phyloP scores from a whole-genome alignment of 2,329 filamentous ascomycete genomes.

The Trichoderma polysporum region DNA sequence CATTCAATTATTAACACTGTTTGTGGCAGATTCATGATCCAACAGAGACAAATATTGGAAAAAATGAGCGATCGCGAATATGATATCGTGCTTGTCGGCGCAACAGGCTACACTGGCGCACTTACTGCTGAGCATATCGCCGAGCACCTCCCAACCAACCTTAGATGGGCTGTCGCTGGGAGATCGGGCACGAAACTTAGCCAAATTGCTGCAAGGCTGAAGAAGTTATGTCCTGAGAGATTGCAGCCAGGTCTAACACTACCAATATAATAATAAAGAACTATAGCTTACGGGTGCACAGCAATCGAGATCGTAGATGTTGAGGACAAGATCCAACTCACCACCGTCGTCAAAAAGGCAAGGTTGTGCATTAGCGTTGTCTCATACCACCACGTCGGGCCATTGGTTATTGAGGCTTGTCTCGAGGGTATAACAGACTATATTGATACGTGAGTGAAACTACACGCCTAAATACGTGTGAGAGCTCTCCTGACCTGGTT shows the following conservation, averaged over 20 bases:
- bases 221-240: background rate
- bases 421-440: background rate
- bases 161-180: constrained; percentile 87
- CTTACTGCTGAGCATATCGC: constrained; percentile 74
- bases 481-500: background rate
- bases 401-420: background rate
- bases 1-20: no score
- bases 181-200: constrained; percentile 73
- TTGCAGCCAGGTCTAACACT: background rate
- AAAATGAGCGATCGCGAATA: constrained; percentile 45
- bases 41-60: background rate
- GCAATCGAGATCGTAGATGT: background rate
- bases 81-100: constrained; percentile 57
- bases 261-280: background rate
- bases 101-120: constrained; percentile 78
- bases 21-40: no score
- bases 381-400: background rate
- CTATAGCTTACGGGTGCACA: background rate
- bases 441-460: background rate
- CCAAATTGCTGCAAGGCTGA: constrained; percentile 45
- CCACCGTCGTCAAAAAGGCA: background rate
- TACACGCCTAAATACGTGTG: background rate
- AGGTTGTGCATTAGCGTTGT: background rate
- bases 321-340: constrained; percentile 37
- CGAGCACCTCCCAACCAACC: constrained; percentile 66